These are phyloP conservation scores for Talaromyces borbonicus DNA, from an alignment of 495 filamentous ascomycete genomes.

Conservation along the genomic window DNA sequence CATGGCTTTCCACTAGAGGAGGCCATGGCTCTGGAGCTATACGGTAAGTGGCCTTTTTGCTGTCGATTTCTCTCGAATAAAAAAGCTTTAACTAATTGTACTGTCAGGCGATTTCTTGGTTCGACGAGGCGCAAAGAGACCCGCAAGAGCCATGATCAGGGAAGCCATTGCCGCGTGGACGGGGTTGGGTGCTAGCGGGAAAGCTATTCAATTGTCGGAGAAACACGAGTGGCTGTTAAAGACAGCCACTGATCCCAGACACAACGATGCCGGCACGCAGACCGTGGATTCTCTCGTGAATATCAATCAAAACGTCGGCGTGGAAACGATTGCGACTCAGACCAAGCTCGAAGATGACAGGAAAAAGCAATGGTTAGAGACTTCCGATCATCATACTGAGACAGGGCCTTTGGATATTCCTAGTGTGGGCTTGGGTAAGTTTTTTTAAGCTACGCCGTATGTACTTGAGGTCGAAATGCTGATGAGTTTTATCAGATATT, in stretches of 20 bases:
- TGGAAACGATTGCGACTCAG: constrained; percentile 24
- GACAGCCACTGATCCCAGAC: constrained; percentile 50
- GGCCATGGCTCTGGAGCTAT: constrained; percentile 66
- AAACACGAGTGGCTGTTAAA: constrained; percentile 65
- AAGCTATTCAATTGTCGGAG: constrained; percentile 58
- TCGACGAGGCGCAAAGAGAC: constrained; percentile 57
- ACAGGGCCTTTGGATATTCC: constrained; percentile 34
- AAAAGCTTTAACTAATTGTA: not conserved
- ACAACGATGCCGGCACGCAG: constrained; percentile 62
- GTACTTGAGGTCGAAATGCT: constrained; percentile 21
- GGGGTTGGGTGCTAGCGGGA: constrained; percentile 62
- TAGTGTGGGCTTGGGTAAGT: constrained; percentile 33
- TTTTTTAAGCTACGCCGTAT: not conserved
- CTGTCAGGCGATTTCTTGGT: constrained; percentile 59
- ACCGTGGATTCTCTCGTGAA: constrained; percentile 46
- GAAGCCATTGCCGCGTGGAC: constrained; percentile 68
- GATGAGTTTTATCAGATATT: constrained; percentile 46
- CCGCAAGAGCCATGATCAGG: constrained; percentile 59
- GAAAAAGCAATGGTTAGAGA: constrained; percentile 68
- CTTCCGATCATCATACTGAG: constrained; percentile 37
- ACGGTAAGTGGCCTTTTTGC: constrained; percentile 18
- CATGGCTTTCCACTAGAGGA: constrained; percentile 73
- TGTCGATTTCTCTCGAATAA: not conserved
- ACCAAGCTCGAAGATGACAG: constrained; percentile 44
- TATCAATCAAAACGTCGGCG: constrained; percentile 45